Evolutionary conservation across 1,139 yeast species (phyloP), one percentile per base, ranked within the genome.

Genomic region (Zygosaccharomyces pseudobailii): DNA sequence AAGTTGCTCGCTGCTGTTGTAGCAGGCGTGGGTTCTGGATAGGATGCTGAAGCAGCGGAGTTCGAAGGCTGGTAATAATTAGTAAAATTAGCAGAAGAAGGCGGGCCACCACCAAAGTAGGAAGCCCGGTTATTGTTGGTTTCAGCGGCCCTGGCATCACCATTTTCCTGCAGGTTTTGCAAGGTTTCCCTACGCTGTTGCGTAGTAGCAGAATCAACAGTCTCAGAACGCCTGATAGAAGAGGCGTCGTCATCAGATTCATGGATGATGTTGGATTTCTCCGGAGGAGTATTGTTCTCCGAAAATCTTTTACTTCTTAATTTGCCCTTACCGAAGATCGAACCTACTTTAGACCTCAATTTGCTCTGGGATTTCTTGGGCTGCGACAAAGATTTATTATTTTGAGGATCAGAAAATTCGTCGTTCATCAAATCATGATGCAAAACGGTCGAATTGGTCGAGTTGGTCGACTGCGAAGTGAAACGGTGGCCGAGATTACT

Each of bases 261-360:
- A 25, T 36, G 45, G 17, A 49, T 46, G 21, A 47, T 38, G 34
- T 47, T 30, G 6, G 55, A 55, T 8, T 55, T 22, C 17, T 45
- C 44, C 10, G 48, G 47, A 22, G 53, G 47, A 20, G 50, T 35
- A 3, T 20, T 20, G 25, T 21, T 38, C n/a, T 46, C 49, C 6
- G 49, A 40, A 25, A 62, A 56, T 45, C 55, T 59, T 44, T 56
- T 62, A 21, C 51, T 52, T 34, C 53, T 60, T 35, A 52, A 74
- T 58, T 79, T 77, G 59, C 79, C 81, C 55, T 86, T 78, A 38
- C 85, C 83, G 65, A 89, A 85, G 51, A 89, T 82, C 0, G 96
- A 87, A 17, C 96, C 96, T 35, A 89, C 89, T 62, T 74, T 82
- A 5, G 95, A 85, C 63, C 82, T 80, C 59, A 89, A 70, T 53